A percentile compares a stretch with the other conserved stretches of the same genome.
Evolutionary conservation across 2,329 filamentous ascomycete species (phyloP).

Genomic region (Blastomyces parvus): DNA sequence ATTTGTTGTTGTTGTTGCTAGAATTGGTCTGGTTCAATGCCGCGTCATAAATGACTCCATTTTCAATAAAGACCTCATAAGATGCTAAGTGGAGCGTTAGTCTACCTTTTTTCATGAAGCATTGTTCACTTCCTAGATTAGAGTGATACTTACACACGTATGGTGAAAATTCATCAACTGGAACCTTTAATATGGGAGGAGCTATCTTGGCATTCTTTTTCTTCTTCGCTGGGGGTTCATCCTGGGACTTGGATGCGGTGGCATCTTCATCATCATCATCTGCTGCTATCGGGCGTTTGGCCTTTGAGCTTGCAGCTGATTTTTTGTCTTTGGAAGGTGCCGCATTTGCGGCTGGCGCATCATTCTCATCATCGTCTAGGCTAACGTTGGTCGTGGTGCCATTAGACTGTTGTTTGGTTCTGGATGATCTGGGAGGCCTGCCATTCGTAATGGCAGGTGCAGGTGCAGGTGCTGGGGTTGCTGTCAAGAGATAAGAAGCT

Average conservation of each 20-base stretch:
- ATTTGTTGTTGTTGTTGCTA: slow-evolving; percentile 68
- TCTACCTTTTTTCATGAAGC: not conserved
- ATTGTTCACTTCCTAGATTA: not conserved
- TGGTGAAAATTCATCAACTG: slow-evolving; percentile 40
- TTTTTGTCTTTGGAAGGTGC: slow-evolving; percentile 25
- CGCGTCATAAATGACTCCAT: slow-evolving; percentile 65
- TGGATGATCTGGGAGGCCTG: not conserved
- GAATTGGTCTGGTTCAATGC: slow-evolving; percentile 70
- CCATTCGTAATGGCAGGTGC: slow-evolving; percentile 5
- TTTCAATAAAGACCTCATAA: slow-evolving; percentile 55
- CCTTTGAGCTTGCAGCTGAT: slow-evolving; percentile 17
- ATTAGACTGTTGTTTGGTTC: slow-evolving; percentile 5
- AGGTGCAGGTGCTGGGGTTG: slow-evolving; percentile 8
- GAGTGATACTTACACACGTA: slow-evolving; percentile 18
- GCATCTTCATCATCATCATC: slow-evolving; percentile 14
- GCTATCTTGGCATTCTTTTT: slow-evolving; percentile 33
- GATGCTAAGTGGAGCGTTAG: slow-evolving; percentile 10
- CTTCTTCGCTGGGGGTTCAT: slow-evolving; percentile 26
- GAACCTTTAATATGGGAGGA: slow-evolving; percentile 31
- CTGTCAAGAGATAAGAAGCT: slow-evolving; percentile 29
- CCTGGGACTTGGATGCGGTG: slow-evolving; percentile 20
- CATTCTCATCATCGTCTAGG: not conserved
- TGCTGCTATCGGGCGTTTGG: slow-evolving; percentile 22
- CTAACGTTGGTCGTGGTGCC: not conserved
- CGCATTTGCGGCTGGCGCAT: slow-evolving; percentile 19